phyloP scores from a whole-genome alignment of 768 basidiomycete genomes.

The Chlorophyllum brunneum region DNA sequence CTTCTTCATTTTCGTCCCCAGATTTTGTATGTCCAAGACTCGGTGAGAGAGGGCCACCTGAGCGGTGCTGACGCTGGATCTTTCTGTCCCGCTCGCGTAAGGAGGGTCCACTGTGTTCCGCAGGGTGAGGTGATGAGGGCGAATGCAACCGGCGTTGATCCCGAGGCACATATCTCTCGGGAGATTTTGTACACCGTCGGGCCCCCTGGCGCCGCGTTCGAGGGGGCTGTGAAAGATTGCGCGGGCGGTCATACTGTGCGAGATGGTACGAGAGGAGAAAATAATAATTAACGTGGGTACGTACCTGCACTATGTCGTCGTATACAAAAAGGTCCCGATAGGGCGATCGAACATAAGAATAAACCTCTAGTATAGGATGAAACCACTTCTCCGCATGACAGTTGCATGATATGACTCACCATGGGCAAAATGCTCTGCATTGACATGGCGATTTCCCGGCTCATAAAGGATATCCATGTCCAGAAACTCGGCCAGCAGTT shows the following conservation, averaged over 20 bases:
- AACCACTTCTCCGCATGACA: not conserved
- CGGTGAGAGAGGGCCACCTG: not conserved
- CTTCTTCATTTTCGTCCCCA: not conserved
- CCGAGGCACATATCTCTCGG: conserved; percentile 24
- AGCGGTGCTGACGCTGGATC: not conserved
- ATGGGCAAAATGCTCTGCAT: conserved; percentile 94
- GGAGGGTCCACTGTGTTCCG: conserved; percentile 7
- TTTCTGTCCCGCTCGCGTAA: conserved; percentile 3
- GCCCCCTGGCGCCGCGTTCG: conserved; percentile 27
- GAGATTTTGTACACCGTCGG: conserved; percentile 17
- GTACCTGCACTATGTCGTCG: conserved; percentile 78
- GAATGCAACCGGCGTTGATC: conserved; percentile 23
- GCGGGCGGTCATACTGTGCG: conserved; percentile 56
- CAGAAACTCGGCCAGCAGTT: conserved; percentile 81
- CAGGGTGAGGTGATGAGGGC: conserved; percentile 7
- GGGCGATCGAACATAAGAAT: conserved; percentile 84
- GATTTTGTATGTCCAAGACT: not conserved
- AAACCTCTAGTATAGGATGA: conserved; percentile 58
- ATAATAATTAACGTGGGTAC: conserved; percentile 13
- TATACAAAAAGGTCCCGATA: conserved; percentile 81
- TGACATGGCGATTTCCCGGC: conserved; percentile 53
- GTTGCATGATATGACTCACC: conserved; percentile 51
- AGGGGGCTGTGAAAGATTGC: conserved; percentile 35
- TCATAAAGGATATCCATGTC: conserved; percentile 66
- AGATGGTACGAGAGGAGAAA: conserved; percentile 12